Conservation (phyloP, 163 green algal genomes). For the Chloroidium sp. region DNA sequence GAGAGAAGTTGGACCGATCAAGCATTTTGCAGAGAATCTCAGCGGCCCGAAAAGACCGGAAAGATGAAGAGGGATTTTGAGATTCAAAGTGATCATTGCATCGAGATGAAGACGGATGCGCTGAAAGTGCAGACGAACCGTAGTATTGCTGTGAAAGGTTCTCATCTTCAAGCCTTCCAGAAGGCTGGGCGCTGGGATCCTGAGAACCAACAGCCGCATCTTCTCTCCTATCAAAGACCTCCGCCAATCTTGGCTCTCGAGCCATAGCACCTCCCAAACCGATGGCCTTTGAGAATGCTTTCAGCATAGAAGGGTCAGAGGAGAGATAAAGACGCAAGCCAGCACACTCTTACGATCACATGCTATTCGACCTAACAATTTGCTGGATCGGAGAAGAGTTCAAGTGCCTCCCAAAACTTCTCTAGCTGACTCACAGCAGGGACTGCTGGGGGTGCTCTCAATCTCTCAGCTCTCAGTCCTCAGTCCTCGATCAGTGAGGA, state of each 20-base stretch:
- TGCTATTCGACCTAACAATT: too few relatives aligned
- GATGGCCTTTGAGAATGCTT: too few relatives aligned
- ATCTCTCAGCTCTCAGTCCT: too few relatives aligned
- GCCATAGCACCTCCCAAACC: not conserved
- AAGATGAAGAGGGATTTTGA: not conserved
- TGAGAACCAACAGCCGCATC: not conserved
- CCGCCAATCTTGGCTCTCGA: not conserved
- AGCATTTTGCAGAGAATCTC: not conserved
- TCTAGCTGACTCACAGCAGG: too few relatives aligned
- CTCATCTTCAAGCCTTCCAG: not conserved
- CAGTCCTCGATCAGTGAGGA: too few relatives aligned
- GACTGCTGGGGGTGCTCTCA: too few relatives aligned
- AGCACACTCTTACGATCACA: too few relatives aligned
- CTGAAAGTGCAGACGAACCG: not conserved
- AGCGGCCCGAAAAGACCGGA: not conserved
- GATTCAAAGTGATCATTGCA: not conserved
- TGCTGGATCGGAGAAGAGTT: too few relatives aligned
- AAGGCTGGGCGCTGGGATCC: not conserved
- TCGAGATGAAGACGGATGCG: not conserved
- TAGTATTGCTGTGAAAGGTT: not conserved
- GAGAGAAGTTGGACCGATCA: not conserved
- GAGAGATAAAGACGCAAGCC: too few relatives aligned
- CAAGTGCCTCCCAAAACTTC: too few relatives aligned
- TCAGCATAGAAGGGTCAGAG: too few relatives aligned
- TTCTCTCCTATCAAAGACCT: not conserved